These are phyloP conservation scores for Dictyophora rubrovolvata DNA, from an alignment of 768 basidiomycete genomes.

Conservation along the genomic window DNA sequence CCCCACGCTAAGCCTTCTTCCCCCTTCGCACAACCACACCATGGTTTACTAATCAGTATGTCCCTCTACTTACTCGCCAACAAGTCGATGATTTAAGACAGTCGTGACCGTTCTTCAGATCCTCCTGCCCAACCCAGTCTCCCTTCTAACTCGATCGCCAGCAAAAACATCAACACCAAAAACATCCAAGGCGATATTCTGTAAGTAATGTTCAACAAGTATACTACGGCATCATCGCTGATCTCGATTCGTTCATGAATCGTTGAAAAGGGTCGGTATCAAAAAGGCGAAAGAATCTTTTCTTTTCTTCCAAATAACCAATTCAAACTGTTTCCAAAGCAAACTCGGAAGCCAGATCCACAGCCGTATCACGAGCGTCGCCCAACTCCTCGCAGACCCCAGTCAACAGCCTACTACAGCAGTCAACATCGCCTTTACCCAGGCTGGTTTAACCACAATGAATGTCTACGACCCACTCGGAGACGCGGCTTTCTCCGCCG, in stretches of 20 bases:
- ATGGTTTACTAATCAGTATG: neutral
- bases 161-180: neutral
- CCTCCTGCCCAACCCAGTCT: neutral
- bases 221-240: too few species aligned
- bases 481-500: conserved; percentile 27
- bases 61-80: neutral
- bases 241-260: too few species aligned
- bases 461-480: conserved; percentile 18
- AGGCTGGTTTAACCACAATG: conserved; percentile 30
- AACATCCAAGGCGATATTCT: conserved; percentile 2
- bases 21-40: neutral
- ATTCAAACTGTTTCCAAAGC: conserved; percentile 28
- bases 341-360: conserved; percentile 26
- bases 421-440: conserved; percentile 47
- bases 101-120: neutral
- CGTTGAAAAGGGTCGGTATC: conserved; percentile 14
- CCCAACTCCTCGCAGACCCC: conserved; percentile 23
- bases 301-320: conserved; percentile 18
- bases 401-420: conserved; percentile 17
- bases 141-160: neutral
- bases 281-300: conserved; percentile 16
- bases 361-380: conserved; percentile 37
- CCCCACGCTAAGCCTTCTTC: neutral
- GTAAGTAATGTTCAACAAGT: neutral
- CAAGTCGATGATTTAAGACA: neutral